Evolutionary conservation across 2,329 filamentous ascomycete species (phyloP), one percentile per base, ranked within the genome.

Genomic region (Fusarium duplospermum): DNA sequence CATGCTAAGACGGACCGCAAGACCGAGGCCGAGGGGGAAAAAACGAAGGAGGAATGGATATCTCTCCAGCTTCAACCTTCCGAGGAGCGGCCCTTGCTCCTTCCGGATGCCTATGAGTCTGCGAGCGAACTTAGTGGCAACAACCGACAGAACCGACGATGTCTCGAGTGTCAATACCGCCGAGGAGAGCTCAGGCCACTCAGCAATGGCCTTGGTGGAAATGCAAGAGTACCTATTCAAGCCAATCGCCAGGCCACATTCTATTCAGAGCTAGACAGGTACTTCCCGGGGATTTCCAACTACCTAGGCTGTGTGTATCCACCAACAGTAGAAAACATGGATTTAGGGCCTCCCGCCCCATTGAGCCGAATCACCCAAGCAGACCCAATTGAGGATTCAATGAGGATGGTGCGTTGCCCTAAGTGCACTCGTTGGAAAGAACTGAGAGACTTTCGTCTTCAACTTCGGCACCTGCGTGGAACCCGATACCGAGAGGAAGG

Each of bases 381-480:
- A 29, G 27, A 29, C 2, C 27, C 27, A 29, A 29, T 29, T 29
- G 27, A 29, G 27, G 6, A 29, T 6, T 8, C 2, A 31, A 68
- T 76, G 64, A 64, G 64, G 22, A 76, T 76, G 73, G 58, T 45
- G 1, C 65, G 71, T 0, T 76, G 73, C 38, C 29, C 58, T 4
- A 20, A n/a, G 27, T 76, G 73, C 6, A 27, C 38, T n/a, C n/a
- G 45, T 10, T 76, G 74, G 73, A 63, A 73, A 40, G 74, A 76
- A 18, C 4, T 73, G 1, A 63, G 73, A 29, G 66, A 47, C 2
- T 73, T 76, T 45, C 69, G 73, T 6, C 0, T 67, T 3, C 56
- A 54, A 63, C 1, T 2, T 31, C 0, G 50, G 22, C 20, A 31
- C 16, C 0, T 58, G 59, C 10, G 64, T 59, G 66, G 64, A 52